Evolutionary conservation across 2,329 filamentous ascomycete genomes (phyloP).

Genomic region (Bipolaris sorokiniana): DNA sequence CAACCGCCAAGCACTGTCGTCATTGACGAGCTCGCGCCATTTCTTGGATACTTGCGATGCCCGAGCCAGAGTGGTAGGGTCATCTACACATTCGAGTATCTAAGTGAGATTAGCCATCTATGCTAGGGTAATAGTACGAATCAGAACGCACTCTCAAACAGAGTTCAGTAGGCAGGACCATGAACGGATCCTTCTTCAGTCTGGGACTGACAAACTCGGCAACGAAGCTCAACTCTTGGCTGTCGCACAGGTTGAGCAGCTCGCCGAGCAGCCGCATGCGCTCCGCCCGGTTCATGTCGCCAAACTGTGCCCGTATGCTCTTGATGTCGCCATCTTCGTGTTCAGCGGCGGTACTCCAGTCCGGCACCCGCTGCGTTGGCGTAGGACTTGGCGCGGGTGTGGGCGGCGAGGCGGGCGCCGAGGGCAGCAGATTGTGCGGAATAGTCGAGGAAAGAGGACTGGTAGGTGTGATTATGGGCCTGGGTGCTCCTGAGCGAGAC

Average conservation of each 20-base stretch:
- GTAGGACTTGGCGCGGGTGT: slow-evolving; percentile 72
- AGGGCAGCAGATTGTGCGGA: slow-evolving; percentile 66
- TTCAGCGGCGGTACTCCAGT: slow-evolving; percentile 79
- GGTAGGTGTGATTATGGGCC: slow-evolving; percentile 58
- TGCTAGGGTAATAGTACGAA: neutral
- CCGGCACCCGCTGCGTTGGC: slow-evolving; percentile 66
- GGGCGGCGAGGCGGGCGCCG: slow-evolving; percentile 68
- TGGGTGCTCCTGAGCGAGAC: slow-evolving; percentile 51
- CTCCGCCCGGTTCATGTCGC: slow-evolving; percentile 74
- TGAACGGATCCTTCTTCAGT: slow-evolving; percentile 95
- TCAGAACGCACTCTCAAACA: slow-evolving; percentile 76
- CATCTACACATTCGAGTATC: slow-evolving; percentile 96
- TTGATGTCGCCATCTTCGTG: slow-evolving; percentile 83
- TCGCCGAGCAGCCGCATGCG: slow-evolving; percentile 84
- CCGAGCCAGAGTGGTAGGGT: slow-evolving; percentile 89
- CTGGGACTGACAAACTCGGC: slow-evolving; percentile 94
- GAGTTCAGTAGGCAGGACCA: slow-evolving; percentile 87
- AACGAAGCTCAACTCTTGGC: slow-evolving; percentile 92
- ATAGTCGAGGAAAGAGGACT: slow-evolving; percentile 58
- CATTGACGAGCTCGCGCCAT: slow-evolving; percentile 91
- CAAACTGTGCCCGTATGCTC: slow-evolving; percentile 80
- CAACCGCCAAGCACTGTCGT: slow-evolving; percentile 98
- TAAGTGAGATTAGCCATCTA: slow-evolving; percentile 49
- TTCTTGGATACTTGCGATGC: slow-evolving; percentile 94
- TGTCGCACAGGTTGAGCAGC: slow-evolving; percentile 91